Evolutionary conservation across 2,329 filamentous ascomycete genomes (phyloP), one percentile per base, ranked within the genome.

Genomic region (Aureobasidium sp.): DNA sequence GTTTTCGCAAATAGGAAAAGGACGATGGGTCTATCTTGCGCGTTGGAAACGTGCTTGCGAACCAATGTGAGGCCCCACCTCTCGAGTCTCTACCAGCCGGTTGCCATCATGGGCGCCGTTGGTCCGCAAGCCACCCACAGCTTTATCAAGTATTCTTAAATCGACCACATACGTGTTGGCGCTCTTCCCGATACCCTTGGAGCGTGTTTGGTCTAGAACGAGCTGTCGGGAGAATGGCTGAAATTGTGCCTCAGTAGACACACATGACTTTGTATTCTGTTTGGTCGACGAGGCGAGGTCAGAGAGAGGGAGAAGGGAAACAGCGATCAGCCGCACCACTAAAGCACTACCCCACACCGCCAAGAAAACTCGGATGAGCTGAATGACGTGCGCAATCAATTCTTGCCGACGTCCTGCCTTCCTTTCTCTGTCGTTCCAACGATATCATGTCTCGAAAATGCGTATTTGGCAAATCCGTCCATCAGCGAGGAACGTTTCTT

Each of bases 121-220:
- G 48, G 42, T 30, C 55, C 55, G 44, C 34, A 59, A 29, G 47
- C 55, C 44, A 59, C 55, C 55, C 55, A 48, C 32, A 49, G 21
- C 44, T 32, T 49, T 59, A 48, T 59, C 9, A 16, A n/a, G 36
- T 54, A 11, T 30, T 8, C 55, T 59, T 59, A 59, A 39, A 21
- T 16, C 3, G 25, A 49, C 54, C 42, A 29, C 54, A n/a, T 34
- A 44, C 50, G 39, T 39, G 29, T 25, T 21, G 51, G 51, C 51
- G 27, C 44, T 37, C 21, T 34, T 44, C 36, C 9, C 13, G 9
- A 44, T 16, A n/a, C 5, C 7, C 29, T 13, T 25, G n/a, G 34
- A 8, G 36, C 10, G 25, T 11, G 14, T 11, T 2, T 10, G 7
- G 3, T 9, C 39, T 8, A 14, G 7, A 25, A n/a, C 25, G 16